Conservation (phyloP, 495 filamentous ascomycete genomes). For the Aspergillus wentii region DNA sequence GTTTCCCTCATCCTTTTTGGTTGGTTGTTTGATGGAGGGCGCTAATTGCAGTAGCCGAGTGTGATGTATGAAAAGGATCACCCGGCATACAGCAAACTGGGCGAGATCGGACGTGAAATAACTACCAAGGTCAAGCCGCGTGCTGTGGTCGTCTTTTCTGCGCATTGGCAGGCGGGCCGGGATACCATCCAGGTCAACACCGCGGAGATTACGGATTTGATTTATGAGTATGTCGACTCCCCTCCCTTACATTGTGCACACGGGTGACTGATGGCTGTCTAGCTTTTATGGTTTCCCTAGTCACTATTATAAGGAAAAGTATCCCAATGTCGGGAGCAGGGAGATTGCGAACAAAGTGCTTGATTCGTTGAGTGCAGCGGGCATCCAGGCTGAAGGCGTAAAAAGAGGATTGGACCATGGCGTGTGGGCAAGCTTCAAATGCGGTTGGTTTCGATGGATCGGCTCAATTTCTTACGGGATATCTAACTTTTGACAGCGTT, state of each 20-base stretch:
- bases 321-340: constrained; percentile 62
- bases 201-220: constrained; percentile 62
- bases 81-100: constrained; percentile 67
- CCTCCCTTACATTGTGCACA: not conserved
- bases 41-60: constrained; percentile 48
- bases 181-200: constrained; percentile 67
- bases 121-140: constrained; percentile 73
- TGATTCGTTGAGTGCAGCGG: constrained; percentile 48
- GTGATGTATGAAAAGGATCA: constrained; percentile 71
- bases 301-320: constrained; percentile 57
- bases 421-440: constrained; percentile 70
- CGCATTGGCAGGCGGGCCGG: constrained; percentile 69
- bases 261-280: constrained; percentile 8
- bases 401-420: constrained; percentile 77
- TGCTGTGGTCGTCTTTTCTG: constrained; percentile 82
- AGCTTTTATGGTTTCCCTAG: constrained; percentile 77
- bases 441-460: constrained; percentile 34
- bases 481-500: constrained; percentile 46
- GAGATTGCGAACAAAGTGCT: constrained; percentile 64
- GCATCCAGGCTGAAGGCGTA: constrained; percentile 60
- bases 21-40: not conserved
- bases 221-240: constrained; percentile 68
- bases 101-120: constrained; percentile 69
- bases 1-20: constrained; percentile 19
- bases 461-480: constrained; percentile 8